Evolutionary conservation across 768 basidiomycete species (phyloP), one percentile per base, ranked within the genome.

Genomic region (Xanthoconium purpureum): DNA sequence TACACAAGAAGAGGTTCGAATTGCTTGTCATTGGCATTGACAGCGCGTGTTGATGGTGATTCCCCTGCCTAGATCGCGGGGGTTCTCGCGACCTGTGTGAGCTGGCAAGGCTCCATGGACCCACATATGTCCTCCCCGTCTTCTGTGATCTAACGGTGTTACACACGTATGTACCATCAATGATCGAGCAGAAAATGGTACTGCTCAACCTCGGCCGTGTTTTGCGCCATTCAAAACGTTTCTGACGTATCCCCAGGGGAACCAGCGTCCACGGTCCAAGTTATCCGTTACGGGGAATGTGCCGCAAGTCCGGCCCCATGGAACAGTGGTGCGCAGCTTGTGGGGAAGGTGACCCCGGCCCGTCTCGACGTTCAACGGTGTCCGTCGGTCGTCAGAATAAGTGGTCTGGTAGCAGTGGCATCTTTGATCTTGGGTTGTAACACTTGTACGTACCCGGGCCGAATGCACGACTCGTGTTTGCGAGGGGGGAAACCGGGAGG

Each of bases 1-100:
- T 10, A n/a, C 42, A 18, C 17, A 29, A 46, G 24, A 24, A 35
- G 33, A 47, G n/a, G 29, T 11, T n/a, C 44, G 13, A 28, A 13
- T 39, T 60, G 14, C 29, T 52, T 29, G 24, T 50, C 40, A 9
- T 48, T 53, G 36, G 36, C 47, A 39, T 45, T 59, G 37, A 30
- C 37, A 40, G 30, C n/a, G 46, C 37, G 28, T 54, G 55, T 47
- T 35, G 18, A 50, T n/a, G 55, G 55, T n/a, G 32, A 46, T 20
- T 55, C 30, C 29, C 38, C 24, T 44, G 28, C 36, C 24, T 17
- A 32, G 6, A 43, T 28, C 13, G 6, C 18, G 15, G 33, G 39
- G 18, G 38, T 20, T 33, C 42, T 28, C 48, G 15, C 35, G 43
- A 47, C 15, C n/a, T 30, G 18, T 18, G 35, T 15, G 43, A 57